A percentile compares a stretch with the other conserved stretches of the same genome.
Evolutionary conservation across 768 basidiomycete species (phyloP).

Genomic region (Kwoniella europaea): DNA sequence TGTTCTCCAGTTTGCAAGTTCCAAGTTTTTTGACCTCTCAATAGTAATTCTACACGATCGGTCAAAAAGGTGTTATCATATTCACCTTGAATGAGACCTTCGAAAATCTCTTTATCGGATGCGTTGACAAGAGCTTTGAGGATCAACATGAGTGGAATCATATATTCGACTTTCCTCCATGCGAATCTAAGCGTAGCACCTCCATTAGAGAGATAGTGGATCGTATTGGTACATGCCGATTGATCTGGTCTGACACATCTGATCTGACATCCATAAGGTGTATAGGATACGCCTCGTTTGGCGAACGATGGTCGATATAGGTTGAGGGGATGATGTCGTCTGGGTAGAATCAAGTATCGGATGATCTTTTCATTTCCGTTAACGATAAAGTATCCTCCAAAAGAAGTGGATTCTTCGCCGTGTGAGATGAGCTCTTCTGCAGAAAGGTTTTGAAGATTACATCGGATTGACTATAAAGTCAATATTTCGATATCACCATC

Average conservation of each 20-base stretch:
- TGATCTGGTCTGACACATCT: slow-evolving; percentile 93
- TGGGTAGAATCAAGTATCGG: slow-evolving; percentile 91
- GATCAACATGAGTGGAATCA: slow-evolving; percentile 92
- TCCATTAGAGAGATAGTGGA: slow-evolving; percentile 97
- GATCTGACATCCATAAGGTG: slow-evolving; percentile 90
- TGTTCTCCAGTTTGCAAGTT: slow-evolving; percentile 83
- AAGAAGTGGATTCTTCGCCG: slow-evolving; percentile 97
- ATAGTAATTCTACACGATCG: slow-evolving; percentile 89
- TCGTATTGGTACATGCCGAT: slow-evolving; percentile 87
- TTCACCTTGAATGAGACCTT: slow-evolving; percentile 94
- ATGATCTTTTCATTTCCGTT: slow-evolving; percentile 99
- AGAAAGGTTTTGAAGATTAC: slow-evolving; percentile 84
- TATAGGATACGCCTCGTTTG: slow-evolving; percentile 93
- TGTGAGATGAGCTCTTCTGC: slow-evolving; percentile 83
- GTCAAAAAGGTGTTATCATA: slow-evolving; percentile 96
- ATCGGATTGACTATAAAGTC: slow-evolving; percentile 74
- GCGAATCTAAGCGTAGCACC: slow-evolving; percentile 95
- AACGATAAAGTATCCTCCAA: slow-evolving; percentile 97
- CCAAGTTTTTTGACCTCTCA: slow-evolving; percentile 95
- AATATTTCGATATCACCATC: background rate
- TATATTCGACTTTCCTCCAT: slow-evolving; percentile 93
- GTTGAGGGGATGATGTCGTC: slow-evolving; percentile 92
- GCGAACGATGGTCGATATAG: slow-evolving; percentile 87
- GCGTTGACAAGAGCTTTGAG: slow-evolving; percentile 90
- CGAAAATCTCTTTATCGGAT: slow-evolving; percentile 94